Evolutionary conservation across 2,329 filamentous ascomycete species (phyloP), one percentile per base, ranked within the genome.

Genomic region (Cercospora zeina): DNA sequence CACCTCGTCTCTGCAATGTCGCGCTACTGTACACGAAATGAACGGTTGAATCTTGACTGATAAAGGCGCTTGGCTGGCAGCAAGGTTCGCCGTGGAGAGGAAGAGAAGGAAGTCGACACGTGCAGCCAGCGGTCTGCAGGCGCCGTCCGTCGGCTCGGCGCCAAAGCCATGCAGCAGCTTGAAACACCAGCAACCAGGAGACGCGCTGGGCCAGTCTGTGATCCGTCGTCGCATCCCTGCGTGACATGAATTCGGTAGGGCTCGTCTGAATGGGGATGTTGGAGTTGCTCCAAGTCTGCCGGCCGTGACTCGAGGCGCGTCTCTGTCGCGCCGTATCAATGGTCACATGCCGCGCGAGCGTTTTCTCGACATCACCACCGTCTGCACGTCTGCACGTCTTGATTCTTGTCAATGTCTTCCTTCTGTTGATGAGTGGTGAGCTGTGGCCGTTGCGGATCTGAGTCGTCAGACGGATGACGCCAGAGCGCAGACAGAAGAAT

Each of bases 181-280:
- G 58, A 60, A 60, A 60, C 58, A 50, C 16, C 50, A 60, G 58
- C 24, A 60, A 50, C 16, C 50, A 60, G 58, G 37, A 60, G 21
- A 60, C 36, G 49, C 58, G 50, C 58, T 60, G 36, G 19, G 27
- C 50, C 49, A 55, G 42, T 54, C 36, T 55, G 57, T 58, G 57
- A 42, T 24, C 61, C 57, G 57, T 42, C 49, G 54, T 60, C 27
- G n/a, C 42, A 59, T 53, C 56, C 61, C 61, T 63, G 56, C 61
- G 45, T 51, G 11, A 55, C 56, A 55, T 34, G 30, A 42, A 33
- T n/a, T 14, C 21, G 45, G 30, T 21, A 51, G 10, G 47, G 47
- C 24, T 19, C 24, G 45, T 59, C 31, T 24, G 45, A 36, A 50
- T 33, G 8, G 19, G 45, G 45, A 42, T 51, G n/a, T 30, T 30